These are phyloP conservation scores for Solanum infundibuliforme DNA, from an alignment of 257 asterid species.

Conservation along the genomic window DNA sequence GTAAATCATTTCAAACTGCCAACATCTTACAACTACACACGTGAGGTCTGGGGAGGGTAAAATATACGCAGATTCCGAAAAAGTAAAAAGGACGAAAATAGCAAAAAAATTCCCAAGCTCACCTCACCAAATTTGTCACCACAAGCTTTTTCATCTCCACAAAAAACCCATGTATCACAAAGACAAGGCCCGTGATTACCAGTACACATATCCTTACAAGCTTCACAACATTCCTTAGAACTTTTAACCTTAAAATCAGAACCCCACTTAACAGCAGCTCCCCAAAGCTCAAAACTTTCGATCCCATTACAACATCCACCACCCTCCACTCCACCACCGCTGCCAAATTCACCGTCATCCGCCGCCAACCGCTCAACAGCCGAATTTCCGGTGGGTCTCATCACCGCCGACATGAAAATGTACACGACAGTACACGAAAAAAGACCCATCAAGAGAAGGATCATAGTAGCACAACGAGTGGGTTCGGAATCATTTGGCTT, in stretches of 20 bases:
- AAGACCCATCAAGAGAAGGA: constrained; percentile 64
- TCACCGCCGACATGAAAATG: constrained; percentile 49
- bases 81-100: not conserved
- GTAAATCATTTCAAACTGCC: not conserved
- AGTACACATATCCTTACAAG: constrained; percentile 74
- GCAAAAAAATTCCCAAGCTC: constrained; percentile 2
- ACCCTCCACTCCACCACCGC: constrained; percentile 8
- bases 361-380: constrained; percentile 10
- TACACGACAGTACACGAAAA: constrained; percentile 53
- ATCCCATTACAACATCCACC: constrained; percentile 72
- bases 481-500: constrained; percentile 57
- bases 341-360: constrained; percentile 4
- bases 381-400: constrained; percentile 20
- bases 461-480: constrained; percentile 41
- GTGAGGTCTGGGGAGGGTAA: not conserved
- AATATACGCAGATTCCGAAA: not conserved
- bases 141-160: constrained; percentile 72
- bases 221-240: constrained; percentile 56
- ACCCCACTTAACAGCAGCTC: constrained; percentile 92
- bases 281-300: constrained; percentile 78
- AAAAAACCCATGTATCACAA: constrained; percentile 91
- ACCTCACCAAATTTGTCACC: constrained; percentile 87
- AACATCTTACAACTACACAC: not conserved
- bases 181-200: constrained; percentile 82
- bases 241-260: constrained; percentile 77